These are phyloP conservation scores for Pouteria glomerata DNA, from an alignment of 148 eudicot genomes.

Conservation along the genomic window DNA sequence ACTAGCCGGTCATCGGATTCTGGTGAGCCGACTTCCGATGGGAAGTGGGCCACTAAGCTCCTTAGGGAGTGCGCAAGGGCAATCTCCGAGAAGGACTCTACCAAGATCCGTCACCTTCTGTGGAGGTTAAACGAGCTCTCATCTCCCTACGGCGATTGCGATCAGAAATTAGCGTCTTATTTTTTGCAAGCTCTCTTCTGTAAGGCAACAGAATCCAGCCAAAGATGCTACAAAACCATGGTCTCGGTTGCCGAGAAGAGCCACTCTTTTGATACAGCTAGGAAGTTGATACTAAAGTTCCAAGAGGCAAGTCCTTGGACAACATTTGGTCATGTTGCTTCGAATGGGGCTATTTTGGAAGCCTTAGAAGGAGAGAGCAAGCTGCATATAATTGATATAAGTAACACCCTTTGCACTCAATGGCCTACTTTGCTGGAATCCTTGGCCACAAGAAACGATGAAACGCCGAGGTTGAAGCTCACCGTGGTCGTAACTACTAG, in stretches of 20 bases:
- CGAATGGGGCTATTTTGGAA: slow-evolving; percentile 47
- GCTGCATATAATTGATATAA: slow-evolving; percentile 44
- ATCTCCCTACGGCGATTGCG: slow-evolving; percentile 49
- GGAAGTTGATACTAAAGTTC: slow-evolving; percentile 38
- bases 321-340: slow-evolving; percentile 50
- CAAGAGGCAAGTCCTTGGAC: slow-evolving; percentile 57
- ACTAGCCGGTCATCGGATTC: slow-evolving; percentile 23
- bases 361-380: slow-evolving; percentile 42
- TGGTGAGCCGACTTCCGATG: slow-evolving; percentile 10
- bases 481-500: slow-evolving; percentile 28
- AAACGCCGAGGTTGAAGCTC: slow-evolving; percentile 38
- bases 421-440: slow-evolving; percentile 53
- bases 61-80: slow-evolving; percentile 35
- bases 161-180: slow-evolving; percentile 46
- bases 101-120: slow-evolving; percentile 36
- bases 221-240: slow-evolving; percentile 35
- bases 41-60: slow-evolving; percentile 37
- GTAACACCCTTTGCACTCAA: slow-evolving; percentile 46
- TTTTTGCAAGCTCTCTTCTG: slow-evolving; percentile 50
- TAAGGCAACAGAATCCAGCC: slow-evolving; percentile 37
- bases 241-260: slow-evolving; percentile 31
- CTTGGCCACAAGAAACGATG: slow-evolving; percentile 41
- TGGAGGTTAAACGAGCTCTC: slow-evolving; percentile 48
- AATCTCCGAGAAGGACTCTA: slow-evolving; percentile 33
- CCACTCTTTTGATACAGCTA: slow-evolving; percentile 32